Evolutionary conservation across 805 yeast species (phyloP).

Genomic region (Nakazawaea ambrosiae): DNA sequence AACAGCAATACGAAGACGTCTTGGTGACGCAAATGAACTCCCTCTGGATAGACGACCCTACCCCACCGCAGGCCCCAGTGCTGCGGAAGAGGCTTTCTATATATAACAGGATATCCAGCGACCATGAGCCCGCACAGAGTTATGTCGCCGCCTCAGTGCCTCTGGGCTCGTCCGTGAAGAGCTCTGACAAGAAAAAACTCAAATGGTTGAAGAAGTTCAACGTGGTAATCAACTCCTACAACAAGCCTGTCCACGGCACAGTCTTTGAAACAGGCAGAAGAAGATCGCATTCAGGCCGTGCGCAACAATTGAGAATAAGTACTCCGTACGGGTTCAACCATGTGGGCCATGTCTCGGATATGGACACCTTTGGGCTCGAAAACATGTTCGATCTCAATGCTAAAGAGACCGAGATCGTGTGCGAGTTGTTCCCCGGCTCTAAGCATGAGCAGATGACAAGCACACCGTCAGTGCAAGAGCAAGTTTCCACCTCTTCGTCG

Average conservation of each 20-base stretch:
- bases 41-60: slow-evolving; percentile 8
- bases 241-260: slow-evolving; percentile 3
- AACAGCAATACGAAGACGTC: slow-evolving; percentile 3
- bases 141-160: too few relatives aligned
- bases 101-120: too few relatives aligned
- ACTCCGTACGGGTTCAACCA: slow-evolving; percentile 27
- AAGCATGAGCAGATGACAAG: too few relatives aligned
- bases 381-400: slow-evolving; percentile 17
- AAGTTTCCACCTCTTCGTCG: too few relatives aligned
- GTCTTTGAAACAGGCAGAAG: neutral
- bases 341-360: slow-evolving; percentile 24
- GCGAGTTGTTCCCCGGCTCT: too few relatives aligned
- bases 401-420: slow-evolving; percentile 2
- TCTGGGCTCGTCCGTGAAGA: too few relatives aligned
- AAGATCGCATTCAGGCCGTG: too few relatives aligned
- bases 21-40: slow-evolving; percentile 8
- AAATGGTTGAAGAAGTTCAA: slow-evolving; percentile 9
- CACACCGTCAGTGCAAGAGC: too few relatives aligned
- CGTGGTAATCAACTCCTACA: slow-evolving; percentile 1
- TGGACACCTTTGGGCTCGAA: slow-evolving; percentile 23
- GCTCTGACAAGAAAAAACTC: slow-evolving; percentile 1
- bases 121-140: too few relatives aligned
- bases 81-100: slow-evolving; percentile 2
- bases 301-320: slow-evolving; percentile 18
- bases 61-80: neutral